These are phyloP conservation scores for Exophiala bonariae DNA, from an alignment of 2,329 filamentous ascomycete genomes.

Conservation along the genomic window DNA sequence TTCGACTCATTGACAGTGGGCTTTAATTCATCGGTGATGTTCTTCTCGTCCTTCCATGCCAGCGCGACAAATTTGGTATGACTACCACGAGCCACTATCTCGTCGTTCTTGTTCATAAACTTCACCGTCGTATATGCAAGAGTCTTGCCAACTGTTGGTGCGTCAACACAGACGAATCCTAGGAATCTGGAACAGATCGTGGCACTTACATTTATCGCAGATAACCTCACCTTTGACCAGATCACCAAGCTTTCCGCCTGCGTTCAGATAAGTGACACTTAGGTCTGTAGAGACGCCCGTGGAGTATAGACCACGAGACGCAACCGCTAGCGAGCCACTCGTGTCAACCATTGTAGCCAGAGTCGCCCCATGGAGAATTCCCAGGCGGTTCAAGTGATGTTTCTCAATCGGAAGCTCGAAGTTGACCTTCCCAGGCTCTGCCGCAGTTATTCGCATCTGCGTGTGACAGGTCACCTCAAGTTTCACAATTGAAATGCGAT, in stretches of 20 bases:
- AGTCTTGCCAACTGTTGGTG: conserved; percentile 59
- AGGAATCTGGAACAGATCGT: not conserved
- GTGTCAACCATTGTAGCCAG: conserved; percentile 68
- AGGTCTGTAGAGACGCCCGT: conserved; percentile 69
- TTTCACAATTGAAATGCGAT: too few species aligned
- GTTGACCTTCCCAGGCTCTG: conserved; percentile 61
- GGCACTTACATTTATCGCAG: conserved; percentile 62
- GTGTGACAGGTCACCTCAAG: too few species aligned
- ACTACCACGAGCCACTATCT: conserved; percentile 64
- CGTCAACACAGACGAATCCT: not conserved
- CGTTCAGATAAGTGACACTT: conserved; percentile 64
- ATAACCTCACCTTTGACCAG: conserved; percentile 60
- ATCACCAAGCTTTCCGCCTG: conserved; percentile 64
- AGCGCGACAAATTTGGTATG: conserved; percentile 66
- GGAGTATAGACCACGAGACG: conserved; percentile 63
- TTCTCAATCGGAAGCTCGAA: conserved; percentile 66
- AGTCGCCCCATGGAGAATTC: conserved; percentile 67
- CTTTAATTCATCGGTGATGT: conserved; percentile 59
- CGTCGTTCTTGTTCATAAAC: conserved; percentile 60
- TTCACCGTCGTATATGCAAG: conserved; percentile 63
- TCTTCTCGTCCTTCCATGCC: conserved; percentile 64
- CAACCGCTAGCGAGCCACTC: conserved; percentile 65
- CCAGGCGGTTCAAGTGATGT: conserved; percentile 66
- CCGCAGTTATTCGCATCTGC: conserved; percentile 62
- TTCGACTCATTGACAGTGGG: conserved; percentile 32